phyloP scores from a whole-genome alignment of 257 asterid genomes.

The Solanum sejunctum region DNA sequence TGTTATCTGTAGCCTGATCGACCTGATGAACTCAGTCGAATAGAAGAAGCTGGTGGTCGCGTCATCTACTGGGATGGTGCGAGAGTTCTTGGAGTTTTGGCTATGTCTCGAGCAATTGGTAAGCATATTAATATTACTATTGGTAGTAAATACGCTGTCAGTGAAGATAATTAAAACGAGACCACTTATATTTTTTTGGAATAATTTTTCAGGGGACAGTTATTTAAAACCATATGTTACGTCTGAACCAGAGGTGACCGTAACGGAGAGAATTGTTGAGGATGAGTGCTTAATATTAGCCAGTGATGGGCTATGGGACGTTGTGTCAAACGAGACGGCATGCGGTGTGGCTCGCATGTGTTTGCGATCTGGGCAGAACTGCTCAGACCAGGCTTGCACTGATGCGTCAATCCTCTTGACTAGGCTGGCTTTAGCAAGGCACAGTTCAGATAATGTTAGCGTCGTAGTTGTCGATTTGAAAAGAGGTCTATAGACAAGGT shows the following conservation, averaged over 20 bases:
- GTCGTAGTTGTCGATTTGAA: slow-evolving; percentile 81
- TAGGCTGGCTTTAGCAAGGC: slow-evolving; percentile 81
- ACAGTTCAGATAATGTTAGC: slow-evolving; percentile 71
- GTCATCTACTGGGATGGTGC: slow-evolving; percentile 94
- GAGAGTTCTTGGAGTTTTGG: slow-evolving; percentile 75
- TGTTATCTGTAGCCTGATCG: slow-evolving; percentile 54
- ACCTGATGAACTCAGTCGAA: slow-evolving; percentile 73
- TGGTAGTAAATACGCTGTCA: no score
- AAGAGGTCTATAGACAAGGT: neutral
- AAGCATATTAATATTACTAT: neutral
- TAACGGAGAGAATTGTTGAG: slow-evolving; percentile 41
- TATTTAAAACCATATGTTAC: slow-evolving; percentile 85
- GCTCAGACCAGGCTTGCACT: slow-evolving; percentile 65
- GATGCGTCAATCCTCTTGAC: slow-evolving; percentile 91
- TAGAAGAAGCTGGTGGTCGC: slow-evolving; percentile 88
- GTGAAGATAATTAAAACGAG: neutral
- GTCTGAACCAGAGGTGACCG: slow-evolving; percentile 78
- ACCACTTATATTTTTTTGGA: neutral
- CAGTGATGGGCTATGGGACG: slow-evolving; percentile 94
- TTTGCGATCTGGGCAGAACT: slow-evolving; percentile 46
- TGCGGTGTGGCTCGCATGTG: slow-evolving; percentile 93
- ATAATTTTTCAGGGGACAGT: slow-evolving; percentile 51
- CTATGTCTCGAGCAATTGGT: slow-evolving; percentile 89
- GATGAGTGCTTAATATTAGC: slow-evolving; percentile 82
- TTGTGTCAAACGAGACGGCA: slow-evolving; percentile 80